Evolutionary conservation across 148 eudicot genomes (phyloP), one percentile per base, ranked within the genome.

Genomic region (Persicaria maculosa): DNA sequence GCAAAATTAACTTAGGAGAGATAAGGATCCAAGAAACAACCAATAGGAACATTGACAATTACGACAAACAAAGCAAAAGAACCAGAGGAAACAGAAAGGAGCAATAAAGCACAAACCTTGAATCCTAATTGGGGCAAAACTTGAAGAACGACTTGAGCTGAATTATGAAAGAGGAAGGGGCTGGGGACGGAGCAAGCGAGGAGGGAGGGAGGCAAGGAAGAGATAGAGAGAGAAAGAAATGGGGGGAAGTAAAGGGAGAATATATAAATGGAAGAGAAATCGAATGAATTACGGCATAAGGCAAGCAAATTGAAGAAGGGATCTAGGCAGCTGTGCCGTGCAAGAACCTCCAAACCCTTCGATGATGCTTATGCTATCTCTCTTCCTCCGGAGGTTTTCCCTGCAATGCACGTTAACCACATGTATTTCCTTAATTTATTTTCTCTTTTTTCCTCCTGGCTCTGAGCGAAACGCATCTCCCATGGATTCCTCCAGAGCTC

Each of bases 271-370:
- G 40, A 62, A 80, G 65, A 73, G 73, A 78, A 71, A 70, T 11
- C 44, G 93, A 88, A 90, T 92, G 81, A 76, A 90, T 85, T 90
- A 84, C 74, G 84, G 92, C 84, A 83, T 50, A 90, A 88, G 97
- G 86, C 80, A 87, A 86, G 87, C 80, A 46, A 68, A 79, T 74
- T 71, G 83, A 78, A 78, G 75, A 73, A 85, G 80, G 82, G 85
- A 82, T 78, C 85, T 84, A 79, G 75, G 86, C 77, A 83, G 82
- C 87, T 86, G 87, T 87, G 93, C 80, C 91, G 90, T 91, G 97
- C 88, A 86, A 83, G 68, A 80, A 86, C 86, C 84, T 88, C 84
- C 90, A 81, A 79, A 75, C 68, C 70, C 80, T 75, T 65, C 16
- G 85, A 83, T 86, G 74, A 81, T 68, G 47, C 71, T 44, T 68